Base-by-base conservation (phyloP, 2,329 filamentous ascomycete genomes). In the Colletotrichum chlorophyti region DNA sequence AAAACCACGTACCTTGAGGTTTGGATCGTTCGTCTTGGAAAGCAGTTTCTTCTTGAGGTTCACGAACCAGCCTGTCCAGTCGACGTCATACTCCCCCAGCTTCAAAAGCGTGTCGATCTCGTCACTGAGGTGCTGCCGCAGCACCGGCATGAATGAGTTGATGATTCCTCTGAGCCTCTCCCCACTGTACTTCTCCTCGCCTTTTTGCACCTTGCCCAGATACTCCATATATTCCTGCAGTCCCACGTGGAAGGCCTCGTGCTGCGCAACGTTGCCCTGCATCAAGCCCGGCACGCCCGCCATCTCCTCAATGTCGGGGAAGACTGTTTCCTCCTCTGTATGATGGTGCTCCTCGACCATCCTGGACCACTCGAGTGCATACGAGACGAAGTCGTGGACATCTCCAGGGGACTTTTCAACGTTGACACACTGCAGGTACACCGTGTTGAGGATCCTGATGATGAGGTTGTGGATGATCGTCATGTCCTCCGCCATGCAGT, bases 31-130 rank as follows among this genome's bases (percentile, higher is more conserved):
- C 3, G 45, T 48, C 31, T 59, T 61, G 19, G 61, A 49, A 43
- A 68, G 43, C 32, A 65, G 55, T 53, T 58, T 41, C 9, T 51
- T 52, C 46, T 52, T 31, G 8, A 59, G 31, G 34, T 59, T 61
- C 47, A 65, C 64, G 51, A 68, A 69, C 66, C 69, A 74, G 26
- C 29, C 55, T 17, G 60, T 66, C 72, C 72, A 76, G 57, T 76
- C 69, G 31, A 68, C 65, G 23, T 69, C 70, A 43, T 70, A 75
- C 49, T 69, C 64, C 6, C 65, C 64, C 14, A 79, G 63, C 1
- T 46, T 65, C 34, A 73, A 45, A 14, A 79, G 69, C 34, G 70
- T 70, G 29, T 65, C 64, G 38, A 79, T 73, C 61, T 80, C 76
- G 6, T 76, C 69, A 3, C 60, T 61, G 10, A 79, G 64, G 60